Conservation (phyloP, 106 monocot species). For the Amphibolis antarctica region DNA sequence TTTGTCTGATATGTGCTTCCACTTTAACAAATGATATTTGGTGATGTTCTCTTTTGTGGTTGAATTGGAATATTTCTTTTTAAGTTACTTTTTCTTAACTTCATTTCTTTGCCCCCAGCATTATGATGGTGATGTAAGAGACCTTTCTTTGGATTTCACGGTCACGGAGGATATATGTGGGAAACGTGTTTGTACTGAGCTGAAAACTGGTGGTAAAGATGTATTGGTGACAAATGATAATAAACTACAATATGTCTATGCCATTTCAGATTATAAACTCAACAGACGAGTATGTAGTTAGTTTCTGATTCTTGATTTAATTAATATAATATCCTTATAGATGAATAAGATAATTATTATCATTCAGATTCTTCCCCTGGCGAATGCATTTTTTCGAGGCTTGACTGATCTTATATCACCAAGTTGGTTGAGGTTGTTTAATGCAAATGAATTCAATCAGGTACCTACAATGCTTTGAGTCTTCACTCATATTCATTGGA, state of each 20-base stretch:
- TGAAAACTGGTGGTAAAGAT: slow-evolving; percentile 69
- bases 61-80: neutral
- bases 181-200: slow-evolving; percentile 49
- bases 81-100: neutral
- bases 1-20: neutral
- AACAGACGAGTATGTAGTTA: slow-evolving; percentile 57
- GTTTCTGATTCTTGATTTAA: neutral
- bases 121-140: slow-evolving; percentile 74
- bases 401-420: slow-evolving; percentile 83
- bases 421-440: slow-evolving; percentile 87
- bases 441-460: slow-evolving; percentile 99
- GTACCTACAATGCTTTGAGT: slow-evolving; percentile 19
- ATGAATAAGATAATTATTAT: neutral
- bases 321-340: neutral
- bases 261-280: slow-evolving; percentile 86
- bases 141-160: slow-evolving; percentile 87
- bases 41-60: neutral
- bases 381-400: slow-evolving; percentile 94
- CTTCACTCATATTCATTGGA: neutral
- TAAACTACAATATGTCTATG: slow-evolving; percentile 90
- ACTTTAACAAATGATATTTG: too few species aligned
- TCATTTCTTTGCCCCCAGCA: slow-evolving; percentile 26
- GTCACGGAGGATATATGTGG: slow-evolving; percentile 72
- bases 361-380: slow-evolving; percentile 79
- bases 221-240: slow-evolving; percentile 71